Base-by-base conservation (phyloP, 1,284 basidiomycete species). In the Fomitopsis betulina region DNA sequence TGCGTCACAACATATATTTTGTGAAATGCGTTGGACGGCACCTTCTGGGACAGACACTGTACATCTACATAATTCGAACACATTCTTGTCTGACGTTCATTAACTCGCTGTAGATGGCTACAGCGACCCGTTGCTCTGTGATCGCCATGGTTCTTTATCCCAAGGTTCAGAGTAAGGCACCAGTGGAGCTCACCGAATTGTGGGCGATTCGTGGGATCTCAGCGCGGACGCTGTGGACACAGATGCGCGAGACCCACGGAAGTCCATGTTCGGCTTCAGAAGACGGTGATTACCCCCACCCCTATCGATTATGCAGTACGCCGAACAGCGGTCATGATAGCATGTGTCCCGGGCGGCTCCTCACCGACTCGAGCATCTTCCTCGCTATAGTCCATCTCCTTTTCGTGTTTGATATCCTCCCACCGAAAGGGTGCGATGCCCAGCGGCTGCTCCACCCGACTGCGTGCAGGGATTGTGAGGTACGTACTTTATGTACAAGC, bases 81-180 rank as follows among this genome's bases (percentile, higher is more conserved):
- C n/a, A 27, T 54, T 32, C 63, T 62, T 42, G 60, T 56, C 65
- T 6, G 62, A 63, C 67, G 37, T 30, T 59, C 51, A 45, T 21
- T 5, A n/a, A n/a, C 17, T 9, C 4, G 33, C 42, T 5, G 6
- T 23, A 57, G 56, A 35, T 42, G 5, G 50, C 42, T 3, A 42
- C 51, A 4, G 32, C 42, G 2, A 35, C 47, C 39, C 21, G 35
- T 21, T 33, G 49, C 13, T 81, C 83, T 65, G 60, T 81, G 27
- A 71, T 83, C 23, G 76, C 79, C 7, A 81, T 83, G 80, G 69
- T 77, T 35, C 70, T 78, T 45, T 69, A 82, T 65, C 83, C 84
- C 2, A 70, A 77, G 5, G 77, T 77, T 1, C 75, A 79, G 60
- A 69, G 68, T 63, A 80, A 79, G 66, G 79, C 78, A 3, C 83